Percentiles rank a stretch among this genome's conserved stretches.
Evolutionary conservation across 2,329 filamentous ascomycete genomes (phyloP).

Genomic region (Fusarium drepaniforme): DNA sequence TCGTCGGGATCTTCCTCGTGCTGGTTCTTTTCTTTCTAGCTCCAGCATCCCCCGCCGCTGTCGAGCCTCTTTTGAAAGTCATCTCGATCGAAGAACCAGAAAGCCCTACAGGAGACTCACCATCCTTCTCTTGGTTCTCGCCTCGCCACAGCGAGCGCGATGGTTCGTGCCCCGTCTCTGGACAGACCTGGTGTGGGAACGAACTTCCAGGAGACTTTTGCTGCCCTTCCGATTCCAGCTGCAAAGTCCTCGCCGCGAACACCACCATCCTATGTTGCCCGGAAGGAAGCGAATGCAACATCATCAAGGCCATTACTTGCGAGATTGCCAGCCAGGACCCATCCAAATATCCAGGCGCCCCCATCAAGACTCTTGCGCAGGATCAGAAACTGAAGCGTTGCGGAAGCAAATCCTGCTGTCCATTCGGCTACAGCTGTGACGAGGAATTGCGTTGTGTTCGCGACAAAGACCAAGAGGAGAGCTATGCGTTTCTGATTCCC

Average conservation of each 20-base stretch:
- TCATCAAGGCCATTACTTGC: slow-evolving; percentile 41
- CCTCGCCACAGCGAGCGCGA: slow-evolving; percentile 27
- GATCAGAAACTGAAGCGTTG: slow-evolving; percentile 34
- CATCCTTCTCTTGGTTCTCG: slow-evolving; percentile 14
- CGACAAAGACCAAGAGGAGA: slow-evolving; percentile 36
- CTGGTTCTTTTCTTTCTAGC: slow-evolving; percentile 36
- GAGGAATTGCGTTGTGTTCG: slow-evolving; percentile 32
- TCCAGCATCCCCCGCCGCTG: slow-evolving; percentile 26
- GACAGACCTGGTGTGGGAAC: slow-evolving; percentile 35
- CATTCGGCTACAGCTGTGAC: slow-evolving; percentile 43
- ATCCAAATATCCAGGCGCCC: slow-evolving; percentile 27
- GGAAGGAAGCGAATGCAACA: slow-evolving; percentile 29
- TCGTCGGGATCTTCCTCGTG: slow-evolving; percentile 35
- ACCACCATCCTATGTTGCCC: slow-evolving; percentile 44
- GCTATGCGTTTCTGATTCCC: slow-evolving; percentile 36
- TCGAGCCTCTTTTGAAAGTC: slow-evolving; percentile 32
- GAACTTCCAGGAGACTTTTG: slow-evolving; percentile 39
- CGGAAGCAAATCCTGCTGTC: slow-evolving; percentile 36
- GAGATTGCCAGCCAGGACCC: slow-evolving; percentile 33
- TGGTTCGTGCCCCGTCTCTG: slow-evolving; percentile 34
- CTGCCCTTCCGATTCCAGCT: slow-evolving; percentile 31
- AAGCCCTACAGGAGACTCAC: slow-evolving; percentile 8
- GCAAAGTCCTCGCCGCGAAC: slow-evolving; percentile 42
- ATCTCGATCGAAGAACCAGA: slow-evolving; percentile 20
- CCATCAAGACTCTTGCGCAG: slow-evolving; percentile 38